Base-by-base conservation (phyloP, 2,329 filamentous ascomycete species). In the Fusarium napiforme region DNA sequence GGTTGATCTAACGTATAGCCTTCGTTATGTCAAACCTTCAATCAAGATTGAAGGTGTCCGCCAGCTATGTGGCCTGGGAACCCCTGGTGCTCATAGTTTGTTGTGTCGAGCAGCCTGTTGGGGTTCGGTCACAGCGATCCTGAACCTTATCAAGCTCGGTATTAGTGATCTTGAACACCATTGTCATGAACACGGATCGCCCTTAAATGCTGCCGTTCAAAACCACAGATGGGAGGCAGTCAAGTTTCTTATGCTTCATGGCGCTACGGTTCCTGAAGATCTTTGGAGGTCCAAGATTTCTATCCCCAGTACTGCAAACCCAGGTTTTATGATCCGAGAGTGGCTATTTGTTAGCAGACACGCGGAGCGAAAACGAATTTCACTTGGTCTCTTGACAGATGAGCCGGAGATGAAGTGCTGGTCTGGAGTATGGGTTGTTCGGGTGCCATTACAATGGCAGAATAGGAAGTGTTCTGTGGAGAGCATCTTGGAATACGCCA, bases 1-100 rank as follows among this genome's bases (percentile, higher is more conserved):
- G 37, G 1, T 16, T 1, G 1, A 5, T 1, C 18, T n/a, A 14
- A 23, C 30, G 1, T 36, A 26, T 2, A 61, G 4, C 12, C 19
- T 63, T 0, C n/a, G 36, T 0, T 63, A 40, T 9, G 14, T 11
- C 9, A 28, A 32, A 19, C 23, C 10, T 37, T 18, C 4, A 7
- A n/a, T 60, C 19, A n/a, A 6, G 1, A 21, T 2, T 12, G 19
- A 19, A 5, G 53, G 26, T 15, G 7, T 63, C 3, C 34, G 18
- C 9, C 18, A 40, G 5, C n/a, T 60, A 1, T 40, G 60, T 12
- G 34, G 19, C 7, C 28, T 47, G 12, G 12, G 6, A 40, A n/a
- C 7, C 1, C 4, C 4, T 0, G 53, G 42, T 7, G 18, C 11
- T 6, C 36, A 63, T 23, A 36, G 60, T 7, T 47, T 60, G 19